Base-by-base conservation (phyloP, 164 flowering plant genomes). In the Brasenia schreberi region DNA sequence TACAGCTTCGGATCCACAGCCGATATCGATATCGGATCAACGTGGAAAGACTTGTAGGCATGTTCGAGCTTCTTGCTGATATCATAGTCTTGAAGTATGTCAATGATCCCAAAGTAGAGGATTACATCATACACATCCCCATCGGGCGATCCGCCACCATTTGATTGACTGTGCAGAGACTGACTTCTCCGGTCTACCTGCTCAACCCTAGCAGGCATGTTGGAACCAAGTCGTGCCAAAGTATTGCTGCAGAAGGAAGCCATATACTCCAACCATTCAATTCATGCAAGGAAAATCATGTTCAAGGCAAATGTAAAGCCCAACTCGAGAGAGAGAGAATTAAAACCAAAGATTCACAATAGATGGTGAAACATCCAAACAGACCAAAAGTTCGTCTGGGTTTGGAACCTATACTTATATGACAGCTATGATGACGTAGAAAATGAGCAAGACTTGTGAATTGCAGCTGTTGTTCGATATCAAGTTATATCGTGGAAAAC, bases 1-100 rank as follows among this genome's bases (percentile, higher is more conserved):
- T 90, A 90, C 16, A 85, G 89, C 72, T 90, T 90, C 0, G 97
- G 97, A 71, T 88, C 97, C 11, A 90, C 97, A 5, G 97, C 94
- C 16, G 94, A 88, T 66, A 90, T 90, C 5, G 94, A 90, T 56
- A 81, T 70, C 1, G 97, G 87, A 67, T 88, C 90, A 1, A 72
- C 97, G 68, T 90, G 97, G 27, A 88, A 70, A 39, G 97, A 90
- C 66, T 90, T 90, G 81, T 90, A 90, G 4, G 94, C 94, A 75
- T 90, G 97, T 73, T 90, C 97, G 33, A 90, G 76, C 75, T 85
- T 87, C 69, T 71, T 71, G 66, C 66, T 71, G 62, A 71, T 71
- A 44, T 71, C 73, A 27, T 71, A 71, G 66, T 75, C 92, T 81
- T 33, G 94, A 90, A 63, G 96, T 85, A 72, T 72, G 71, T 72